A percentile compares a stretch with the other conserved stretches of the same genome.
phyloP scores from a whole-genome alignment of 352 stramenopile species.

The Globisporangium solare region DNA sequence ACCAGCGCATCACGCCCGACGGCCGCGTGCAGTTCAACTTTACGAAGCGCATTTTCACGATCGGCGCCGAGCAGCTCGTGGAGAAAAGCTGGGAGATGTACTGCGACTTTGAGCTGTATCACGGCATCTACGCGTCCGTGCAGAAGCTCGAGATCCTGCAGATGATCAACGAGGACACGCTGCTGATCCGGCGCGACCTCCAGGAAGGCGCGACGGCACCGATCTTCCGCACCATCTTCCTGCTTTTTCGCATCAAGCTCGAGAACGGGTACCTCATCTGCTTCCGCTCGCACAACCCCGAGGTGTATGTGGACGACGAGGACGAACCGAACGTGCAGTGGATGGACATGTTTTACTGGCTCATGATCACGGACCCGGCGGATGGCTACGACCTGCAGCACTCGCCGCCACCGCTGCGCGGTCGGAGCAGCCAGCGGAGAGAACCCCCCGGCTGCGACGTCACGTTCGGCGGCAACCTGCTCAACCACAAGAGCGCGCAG shows the following conservation, averaged over 20 bases:
- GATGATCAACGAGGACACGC: constrained; percentile 71
- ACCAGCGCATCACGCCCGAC: constrained; percentile 59
- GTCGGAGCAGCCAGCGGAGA: neutral
- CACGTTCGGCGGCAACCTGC: constrained; percentile 59
- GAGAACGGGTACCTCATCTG: constrained; percentile 73
- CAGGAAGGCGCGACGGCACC: constrained; percentile 52
- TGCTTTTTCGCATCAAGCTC: constrained; percentile 67
- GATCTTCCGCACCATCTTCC: constrained; percentile 73
- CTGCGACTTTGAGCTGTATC: constrained; percentile 68
- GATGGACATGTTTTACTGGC: constrained; percentile 87
- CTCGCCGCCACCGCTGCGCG: constrained; percentile 2
- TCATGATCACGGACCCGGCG: constrained; percentile 66
- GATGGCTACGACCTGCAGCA: constrained; percentile 10
- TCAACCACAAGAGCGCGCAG: constrained; percentile 43
- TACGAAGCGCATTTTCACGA: constrained; percentile 60
- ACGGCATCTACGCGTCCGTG: constrained; percentile 72
- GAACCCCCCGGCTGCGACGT: constrained; percentile 9
- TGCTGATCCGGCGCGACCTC: constrained; percentile 68
- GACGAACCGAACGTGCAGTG: constrained; percentile 79
- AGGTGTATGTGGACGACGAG: constrained; percentile 60
- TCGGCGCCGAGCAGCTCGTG: constrained; percentile 61
- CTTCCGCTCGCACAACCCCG: constrained; percentile 73
- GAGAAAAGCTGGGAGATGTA: constrained; percentile 81
- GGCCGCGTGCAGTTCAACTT: constrained; percentile 79
- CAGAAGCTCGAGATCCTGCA: constrained; percentile 79